Evolutionary conservation across 257 asterid species (phyloP), one percentile per base, ranked within the genome.

Genomic region (Solanum sitiens): DNA sequence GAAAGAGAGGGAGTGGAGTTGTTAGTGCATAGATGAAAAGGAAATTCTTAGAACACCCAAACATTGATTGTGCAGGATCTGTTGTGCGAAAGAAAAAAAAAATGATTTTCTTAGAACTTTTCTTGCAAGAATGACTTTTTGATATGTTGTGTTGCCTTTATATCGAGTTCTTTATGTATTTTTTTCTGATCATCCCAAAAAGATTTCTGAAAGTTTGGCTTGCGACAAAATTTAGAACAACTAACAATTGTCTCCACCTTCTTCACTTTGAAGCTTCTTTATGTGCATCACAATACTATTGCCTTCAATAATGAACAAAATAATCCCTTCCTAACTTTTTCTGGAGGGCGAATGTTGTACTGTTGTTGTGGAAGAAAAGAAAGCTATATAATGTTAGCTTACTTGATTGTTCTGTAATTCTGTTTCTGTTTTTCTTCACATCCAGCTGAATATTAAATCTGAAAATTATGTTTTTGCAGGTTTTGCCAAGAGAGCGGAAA

Each of bases 401-500:
- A 32, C 30, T 32, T 82, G 45, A 50, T 80, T 32, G 70, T 82
- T 50, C 70, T 82, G 44, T 30, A 1, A 50, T 50, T 50, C 86
- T 82, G 27, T 47, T 32, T 47, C 42, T 47, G 67, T 80, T 44
- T 77, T 15, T 30, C 65, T 87, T 61, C 40, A 14, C 56, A 45
- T 32, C 42, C 35, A 42, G 21, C 59, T 33, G 16, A 83, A 50
- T 21, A 18, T 44, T 11, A 68, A 67, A 59, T 73, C 75, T 90
- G 84, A 88, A 84, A 68, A 40, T 9, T 72, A 18, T 47, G 70
- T 77, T 15, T 30, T 82, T 88, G 85, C 94, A 97, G 98, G 88
- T 97, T 89, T 91, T 95, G 92, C 99, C 99, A 2, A 95, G 99
- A 91, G 99, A 97, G 90, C 95, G 93, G 83, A 97, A 90, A 88